A percentile compares a stretch with the other conserved stretches of the same genome.
These are phyloP conservation scores for Melampsora abietis-canadensis DNA, from an alignment of 1,284 basidiomycete genomes.

Conservation along the genomic window DNA sequence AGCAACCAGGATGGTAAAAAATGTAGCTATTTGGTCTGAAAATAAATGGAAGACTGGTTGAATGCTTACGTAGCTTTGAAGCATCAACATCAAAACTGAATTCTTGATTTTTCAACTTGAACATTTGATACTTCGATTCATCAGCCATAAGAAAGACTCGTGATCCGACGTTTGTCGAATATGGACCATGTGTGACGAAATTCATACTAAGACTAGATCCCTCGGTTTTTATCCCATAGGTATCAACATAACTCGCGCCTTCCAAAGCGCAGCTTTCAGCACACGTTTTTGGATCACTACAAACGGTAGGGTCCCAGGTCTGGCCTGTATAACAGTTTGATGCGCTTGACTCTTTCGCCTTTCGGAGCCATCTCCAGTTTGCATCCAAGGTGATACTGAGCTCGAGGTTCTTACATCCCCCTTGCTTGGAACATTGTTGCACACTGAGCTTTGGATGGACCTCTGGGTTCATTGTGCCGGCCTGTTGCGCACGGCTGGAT, in stretches of 20 bases:
- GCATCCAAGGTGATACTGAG: constrained; percentile 14
- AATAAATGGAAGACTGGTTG: too few species aligned
- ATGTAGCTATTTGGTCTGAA: too few species aligned
- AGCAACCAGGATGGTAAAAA: too few species aligned
- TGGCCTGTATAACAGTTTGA: constrained; percentile 36
- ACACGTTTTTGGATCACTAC: too few species aligned
- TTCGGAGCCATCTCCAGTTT: constrained; percentile 27
- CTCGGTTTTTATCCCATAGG: constrained; percentile 20
- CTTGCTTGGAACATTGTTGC: neutral
- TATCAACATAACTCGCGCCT: constrained; percentile 22
- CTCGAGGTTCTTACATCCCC: neutral
- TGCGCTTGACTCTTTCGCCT: neutral
- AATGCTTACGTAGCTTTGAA: neutral
- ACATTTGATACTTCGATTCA: constrained; percentile 25
- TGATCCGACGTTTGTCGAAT: constrained; percentile 23
- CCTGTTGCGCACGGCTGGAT: constrained; percentile 9
- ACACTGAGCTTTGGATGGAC: neutral
- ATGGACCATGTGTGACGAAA: constrained; percentile 21
- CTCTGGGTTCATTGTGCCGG: constrained; percentile 11
- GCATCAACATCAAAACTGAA: constrained; percentile 34
- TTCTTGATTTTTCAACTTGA: constrained; percentile 34
- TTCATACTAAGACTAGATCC: neutral
- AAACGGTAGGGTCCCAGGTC: constrained; percentile 4
- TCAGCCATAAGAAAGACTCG: constrained; percentile 13
- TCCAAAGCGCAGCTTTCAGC: constrained; percentile 25